Conservation (phyloP, 2,329 filamentous ascomycete genomes). For the Ilyonectria destructans region DNA sequence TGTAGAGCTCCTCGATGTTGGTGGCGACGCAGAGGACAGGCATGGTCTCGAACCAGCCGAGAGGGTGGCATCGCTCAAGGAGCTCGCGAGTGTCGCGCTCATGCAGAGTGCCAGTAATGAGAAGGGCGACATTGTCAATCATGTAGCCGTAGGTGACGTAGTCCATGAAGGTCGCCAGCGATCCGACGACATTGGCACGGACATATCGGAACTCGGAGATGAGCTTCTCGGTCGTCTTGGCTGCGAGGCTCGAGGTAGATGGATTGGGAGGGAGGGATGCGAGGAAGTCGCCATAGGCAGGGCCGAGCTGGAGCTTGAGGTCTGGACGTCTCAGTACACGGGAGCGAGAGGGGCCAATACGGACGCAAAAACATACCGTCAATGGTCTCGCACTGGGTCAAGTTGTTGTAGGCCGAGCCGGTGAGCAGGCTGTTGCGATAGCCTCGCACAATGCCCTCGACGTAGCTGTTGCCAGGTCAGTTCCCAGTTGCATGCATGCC, state of each 20-base stretch:
- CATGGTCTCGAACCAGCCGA: conserved; percentile 99
- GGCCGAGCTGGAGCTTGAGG: conserved; percentile 96
- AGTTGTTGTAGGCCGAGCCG: conserved; percentile 91
- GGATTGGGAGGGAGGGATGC: conserved; percentile 94
- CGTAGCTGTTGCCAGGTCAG: conserved; percentile 76
- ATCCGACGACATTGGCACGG: conserved; percentile 92
- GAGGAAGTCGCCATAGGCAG: conserved; percentile 97
- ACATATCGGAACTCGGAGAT: conserved; percentile 98
- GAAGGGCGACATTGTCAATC: conserved; percentile 98
- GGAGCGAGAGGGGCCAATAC: neutral
- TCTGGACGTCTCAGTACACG: conserved; percentile 69
- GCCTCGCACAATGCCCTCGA: conserved; percentile 97
- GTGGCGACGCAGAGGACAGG: conserved; percentile 97
- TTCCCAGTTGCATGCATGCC: conserved; percentile 42
- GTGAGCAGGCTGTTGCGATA: conserved; percentile 96
- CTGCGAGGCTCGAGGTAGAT: conserved; percentile 93
- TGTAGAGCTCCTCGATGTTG: conserved; percentile 99
- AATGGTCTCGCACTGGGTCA: conserved; percentile 98
- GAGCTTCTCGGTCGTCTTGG: conserved; percentile 97
- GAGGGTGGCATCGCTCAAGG: conserved; percentile 93
- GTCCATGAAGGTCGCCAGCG: conserved; percentile 95
- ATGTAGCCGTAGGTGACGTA: conserved; percentile 99
- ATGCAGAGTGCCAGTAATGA: conserved; percentile 98
- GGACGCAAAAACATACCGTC: conserved; percentile 77
- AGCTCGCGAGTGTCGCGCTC: conserved; percentile 97